phyloP scores from a whole-genome alignment of 2,329 filamentous ascomycete species.

The Fusarium brachygibbosum region DNA sequence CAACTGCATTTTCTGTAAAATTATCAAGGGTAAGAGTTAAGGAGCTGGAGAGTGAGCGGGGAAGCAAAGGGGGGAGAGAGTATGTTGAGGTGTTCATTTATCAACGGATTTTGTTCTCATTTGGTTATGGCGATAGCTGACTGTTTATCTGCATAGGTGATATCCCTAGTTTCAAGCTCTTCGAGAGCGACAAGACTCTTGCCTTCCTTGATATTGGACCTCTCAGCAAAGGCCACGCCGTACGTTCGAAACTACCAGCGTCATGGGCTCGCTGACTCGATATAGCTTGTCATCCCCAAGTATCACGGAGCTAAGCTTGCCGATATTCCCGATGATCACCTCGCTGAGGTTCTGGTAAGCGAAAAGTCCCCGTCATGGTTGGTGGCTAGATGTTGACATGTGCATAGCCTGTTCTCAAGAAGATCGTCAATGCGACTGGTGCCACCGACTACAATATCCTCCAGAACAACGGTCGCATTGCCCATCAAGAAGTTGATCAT shows the following conservation, averaged over 20 bases:
- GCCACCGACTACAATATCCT: conserved; percentile 90
- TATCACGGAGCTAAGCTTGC: conserved; percentile 90
- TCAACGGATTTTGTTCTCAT: conserved; percentile 13
- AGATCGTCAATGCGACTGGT: conserved; percentile 81
- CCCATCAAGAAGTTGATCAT: conserved; percentile 94
- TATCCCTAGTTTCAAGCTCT: conserved; percentile 96
- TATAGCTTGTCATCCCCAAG: conserved; percentile 94
- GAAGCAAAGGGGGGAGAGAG: conserved; percentile 30
- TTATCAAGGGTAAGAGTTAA: conserved; percentile 81
- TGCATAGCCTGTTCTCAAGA: conserved; percentile 74
- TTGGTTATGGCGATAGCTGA: conserved; percentile 11
- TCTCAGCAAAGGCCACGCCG: conserved; percentile 87
- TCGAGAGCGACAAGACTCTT: conserved; percentile 91
- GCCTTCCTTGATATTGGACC: conserved; percentile 98
- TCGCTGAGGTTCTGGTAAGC: conserved; percentile 83
- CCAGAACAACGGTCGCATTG: conserved; percentile 94
- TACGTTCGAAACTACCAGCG: conserved; percentile 60
- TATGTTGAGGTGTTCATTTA: conserved; percentile 31
- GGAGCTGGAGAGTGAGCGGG: conserved; percentile 5
- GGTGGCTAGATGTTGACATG: conserved; percentile 11
- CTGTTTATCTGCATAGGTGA: conserved; percentile 72
- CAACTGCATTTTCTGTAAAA: conserved; percentile 96
- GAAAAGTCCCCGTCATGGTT: too few species aligned
- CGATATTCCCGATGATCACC: conserved; percentile 91
- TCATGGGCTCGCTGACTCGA: conserved; percentile 16